Percentiles rank a stretch among this genome's conserved stretches.
These are phyloP conservation scores for Boechera retrofracta DNA, from an alignment of 345 rosid species.

Conservation along the genomic window DNA sequence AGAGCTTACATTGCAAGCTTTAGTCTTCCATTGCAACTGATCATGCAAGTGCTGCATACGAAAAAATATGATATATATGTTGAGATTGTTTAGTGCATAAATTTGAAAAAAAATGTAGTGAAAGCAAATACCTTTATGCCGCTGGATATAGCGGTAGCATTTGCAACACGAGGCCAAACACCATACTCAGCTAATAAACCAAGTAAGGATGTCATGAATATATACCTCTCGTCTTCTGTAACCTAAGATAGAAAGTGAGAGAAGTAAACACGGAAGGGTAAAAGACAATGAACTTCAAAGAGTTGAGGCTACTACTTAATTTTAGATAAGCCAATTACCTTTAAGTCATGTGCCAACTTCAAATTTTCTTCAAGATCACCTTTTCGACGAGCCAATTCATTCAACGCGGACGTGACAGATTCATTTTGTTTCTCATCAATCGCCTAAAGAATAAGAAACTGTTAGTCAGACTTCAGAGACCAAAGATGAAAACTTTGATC, in stretches of 20 bases:
- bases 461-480: constrained; percentile 29
- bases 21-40: constrained; percentile 84
- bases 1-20: constrained; percentile 76
- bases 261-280: background rate
- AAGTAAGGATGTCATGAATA: constrained; percentile 86
- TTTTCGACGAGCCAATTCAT: constrained; percentile 76
- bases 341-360: constrained; percentile 78
- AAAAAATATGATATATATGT: constrained; percentile 13
- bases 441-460: constrained; percentile 58
- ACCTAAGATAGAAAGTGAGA: constrained; percentile 53
- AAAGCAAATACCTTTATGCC: constrained; percentile 69
- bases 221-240: constrained; percentile 78
- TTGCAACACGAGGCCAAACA: constrained; percentile 69
- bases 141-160: constrained; percentile 69
- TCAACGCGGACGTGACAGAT: constrained; percentile 71
- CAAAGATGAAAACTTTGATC: constrained; percentile 38
- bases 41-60: constrained; percentile 74
- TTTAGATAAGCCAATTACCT: constrained; percentile 53
- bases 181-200: constrained; percentile 86
- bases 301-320: constrained; percentile 4
- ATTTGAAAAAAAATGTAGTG: constrained; percentile 18
- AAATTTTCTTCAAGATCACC: constrained; percentile 83
- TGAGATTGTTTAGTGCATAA: background rate
- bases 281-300: background rate
- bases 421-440: constrained; percentile 92